A percentile compares a stretch with the other conserved stretches of the same genome.
Evolutionary conservation across 2,329 filamentous ascomycete genomes (phyloP).

Genomic region (Cyphellophora europaea): DNA sequence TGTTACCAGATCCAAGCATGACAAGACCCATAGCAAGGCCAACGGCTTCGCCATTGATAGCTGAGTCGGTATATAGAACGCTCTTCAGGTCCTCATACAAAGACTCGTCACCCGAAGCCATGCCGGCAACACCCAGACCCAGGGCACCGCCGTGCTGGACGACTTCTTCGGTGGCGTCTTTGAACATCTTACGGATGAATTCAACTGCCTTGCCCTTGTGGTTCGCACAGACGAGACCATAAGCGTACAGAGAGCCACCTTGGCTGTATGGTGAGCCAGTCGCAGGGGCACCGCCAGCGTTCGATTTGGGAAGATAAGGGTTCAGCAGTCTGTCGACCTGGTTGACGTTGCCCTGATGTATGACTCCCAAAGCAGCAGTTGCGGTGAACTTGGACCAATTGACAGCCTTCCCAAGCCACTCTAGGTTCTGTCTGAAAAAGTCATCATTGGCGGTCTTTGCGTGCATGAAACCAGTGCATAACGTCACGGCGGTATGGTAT

Average conservation of each 20-base stretch:
- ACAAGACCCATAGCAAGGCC: conserved; percentile 94
- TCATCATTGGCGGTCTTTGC: conserved; percentile 96
- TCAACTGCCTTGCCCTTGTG: conserved; percentile 75
- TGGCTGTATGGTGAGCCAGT: conserved; percentile 89
- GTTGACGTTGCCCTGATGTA: conserved; percentile 88
- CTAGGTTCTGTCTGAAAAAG: conserved; percentile 95
- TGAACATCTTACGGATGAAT: conserved; percentile 37
- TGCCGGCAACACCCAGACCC: conserved; percentile 90
- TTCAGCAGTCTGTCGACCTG: conserved; percentile 90
- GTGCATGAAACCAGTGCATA: conserved; percentile 99
- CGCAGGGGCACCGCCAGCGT: conserved; percentile 52
- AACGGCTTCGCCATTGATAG: conserved; percentile 92
- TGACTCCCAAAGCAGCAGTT: conserved; percentile 89
- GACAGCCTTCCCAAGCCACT: conserved; percentile 95
- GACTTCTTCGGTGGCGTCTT: conserved; percentile 56
- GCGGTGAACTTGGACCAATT: conserved; percentile 99
- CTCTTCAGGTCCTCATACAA: conserved; percentile 87
- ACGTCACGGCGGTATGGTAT: conserved; percentile 94
- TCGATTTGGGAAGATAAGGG: conserved; percentile 76
- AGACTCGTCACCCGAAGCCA: conserved; percentile 85
- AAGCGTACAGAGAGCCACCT: conserved; percentile 88
- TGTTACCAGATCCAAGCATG: conserved; percentile 96
- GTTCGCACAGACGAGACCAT: conserved; percentile 94
- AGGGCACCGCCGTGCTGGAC: conserved; percentile 95
- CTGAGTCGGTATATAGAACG: conserved; percentile 86